Percentiles rank a stretch among this genome's conserved stretches.
phyloP scores from a whole-genome alignment of 192 early-diverging fungal genomes.

The Linnemannia hyalina region DNA sequence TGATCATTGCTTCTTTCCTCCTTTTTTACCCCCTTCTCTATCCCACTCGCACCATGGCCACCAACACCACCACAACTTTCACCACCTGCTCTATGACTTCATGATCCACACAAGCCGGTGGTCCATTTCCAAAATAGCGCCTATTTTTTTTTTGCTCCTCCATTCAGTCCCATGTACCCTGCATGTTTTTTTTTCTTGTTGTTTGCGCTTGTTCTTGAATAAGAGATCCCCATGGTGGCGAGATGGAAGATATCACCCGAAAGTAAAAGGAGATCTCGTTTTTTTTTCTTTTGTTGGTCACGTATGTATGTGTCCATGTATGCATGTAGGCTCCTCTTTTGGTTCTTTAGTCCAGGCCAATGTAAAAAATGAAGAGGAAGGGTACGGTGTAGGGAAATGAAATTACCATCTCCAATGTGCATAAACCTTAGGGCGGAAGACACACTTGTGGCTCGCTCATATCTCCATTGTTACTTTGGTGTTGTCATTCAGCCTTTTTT shows the following conservation, averaged over 20 bases:
- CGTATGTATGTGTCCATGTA: neutral
- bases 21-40: neutral
- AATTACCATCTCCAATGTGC: neutral
- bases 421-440: neutral
- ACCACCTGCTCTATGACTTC: neutral
- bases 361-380: neutral
- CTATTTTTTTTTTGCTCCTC: neutral
- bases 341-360: neutral
- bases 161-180: neutral
- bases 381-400: neutral
- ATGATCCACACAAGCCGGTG: neutral
- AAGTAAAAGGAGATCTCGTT: neutral
- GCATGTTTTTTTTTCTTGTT: neutral
- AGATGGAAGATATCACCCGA: neutral
- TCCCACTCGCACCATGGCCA: neutral
- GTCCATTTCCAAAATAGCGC: neutral
- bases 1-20: neutral
- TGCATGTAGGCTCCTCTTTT: constrained; percentile 6
- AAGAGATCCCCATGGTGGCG: neutral
- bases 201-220: neutral
- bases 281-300: neutral
- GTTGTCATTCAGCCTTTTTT: neutral
- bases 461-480: neutral
- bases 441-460: neutral
- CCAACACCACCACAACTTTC: neutral